Conservation (phyloP, 148 eudicot genomes). For the Rhododendron ovatum region DNA sequence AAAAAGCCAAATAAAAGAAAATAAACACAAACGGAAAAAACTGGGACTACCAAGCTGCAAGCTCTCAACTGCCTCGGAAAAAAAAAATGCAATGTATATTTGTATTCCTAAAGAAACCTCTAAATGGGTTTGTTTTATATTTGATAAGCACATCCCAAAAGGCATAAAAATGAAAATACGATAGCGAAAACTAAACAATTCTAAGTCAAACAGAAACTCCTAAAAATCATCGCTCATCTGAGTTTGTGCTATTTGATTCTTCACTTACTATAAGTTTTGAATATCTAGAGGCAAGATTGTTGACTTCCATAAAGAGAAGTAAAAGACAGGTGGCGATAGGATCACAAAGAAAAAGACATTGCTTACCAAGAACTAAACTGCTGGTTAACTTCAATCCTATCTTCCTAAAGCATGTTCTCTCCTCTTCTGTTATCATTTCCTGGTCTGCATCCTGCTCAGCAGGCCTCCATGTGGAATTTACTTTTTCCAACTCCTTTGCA, state of each 20-base stretch:
- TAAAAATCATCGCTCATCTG: neutral
- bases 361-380: conserved; percentile 69
- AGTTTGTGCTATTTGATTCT: neutral
- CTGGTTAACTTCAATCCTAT: conserved; percentile 64
- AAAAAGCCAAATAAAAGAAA: neutral
- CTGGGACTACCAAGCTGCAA: neutral
- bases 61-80: neutral
- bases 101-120: neutral
- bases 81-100: neutral
- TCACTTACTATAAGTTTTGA: neutral
- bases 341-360: neutral
- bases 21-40: neutral
- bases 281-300: neutral
- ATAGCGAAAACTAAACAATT: too few species aligned
- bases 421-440: conserved; percentile 81
- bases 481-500: conserved; percentile 34
- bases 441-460: conserved; percentile 59
- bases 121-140: neutral
- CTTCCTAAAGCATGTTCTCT: conserved; percentile 68
- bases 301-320: neutral
- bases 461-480: conserved; percentile 52
- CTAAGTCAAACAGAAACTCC: neutral
- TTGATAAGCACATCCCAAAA: neutral
- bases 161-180: neutral
- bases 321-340: neutral